Base-by-base conservation (phyloP, 345 rosid species). In the Corchorus capsularis region DNA sequence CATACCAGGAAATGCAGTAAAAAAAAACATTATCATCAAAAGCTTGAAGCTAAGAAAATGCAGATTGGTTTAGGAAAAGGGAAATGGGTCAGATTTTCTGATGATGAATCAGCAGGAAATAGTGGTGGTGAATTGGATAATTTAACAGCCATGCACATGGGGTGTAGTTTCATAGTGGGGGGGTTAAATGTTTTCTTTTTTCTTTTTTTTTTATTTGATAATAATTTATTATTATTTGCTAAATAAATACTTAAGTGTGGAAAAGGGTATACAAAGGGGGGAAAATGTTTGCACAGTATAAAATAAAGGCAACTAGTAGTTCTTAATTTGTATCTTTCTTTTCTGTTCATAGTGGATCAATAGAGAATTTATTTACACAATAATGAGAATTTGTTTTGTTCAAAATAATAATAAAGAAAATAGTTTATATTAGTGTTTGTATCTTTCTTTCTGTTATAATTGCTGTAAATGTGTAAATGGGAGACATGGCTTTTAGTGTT, bases 81-180 rank as follows among this genome's bases (percentile, higher is more conserved):
- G 5, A 20, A 53, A 16, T 35, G 39, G 41, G 67, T 52, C 56
- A 43, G 61, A 35, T 70, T 41, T 14, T 45, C 32, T 16, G 32
- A 49, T 17, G 47, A 32, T 19, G 43, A 39, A 39, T 32, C 49
- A 54, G 71, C 69, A 62, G 73, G 52, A 69, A 63, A 47, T 15
- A 46, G 35, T 45, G 66, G 22, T 20, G 66, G 27, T 61, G 78
- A 52, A 68, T 19, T 65, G 71, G 52, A 50, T 53, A 27, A n/a
- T n/a, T 19, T 27, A 32, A 56, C 59, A 68, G 52, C 50, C 46
- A 27, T 81, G 76, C 77, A 73, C 77, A 67, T 78, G 85, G 78
- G 74, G 20, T 80, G 80, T 79, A 79, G 76, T 64, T 78, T 69
- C 50, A 53, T 74, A 76, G 78, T 69, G 82, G 66, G 82, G 66